A percentile compares a stretch with the other conserved stretches of the same genome.
These are phyloP conservation scores for Rhizoctonia solani DNA, from an alignment of 1,284 basidiomycete species.

Conservation along the genomic window DNA sequence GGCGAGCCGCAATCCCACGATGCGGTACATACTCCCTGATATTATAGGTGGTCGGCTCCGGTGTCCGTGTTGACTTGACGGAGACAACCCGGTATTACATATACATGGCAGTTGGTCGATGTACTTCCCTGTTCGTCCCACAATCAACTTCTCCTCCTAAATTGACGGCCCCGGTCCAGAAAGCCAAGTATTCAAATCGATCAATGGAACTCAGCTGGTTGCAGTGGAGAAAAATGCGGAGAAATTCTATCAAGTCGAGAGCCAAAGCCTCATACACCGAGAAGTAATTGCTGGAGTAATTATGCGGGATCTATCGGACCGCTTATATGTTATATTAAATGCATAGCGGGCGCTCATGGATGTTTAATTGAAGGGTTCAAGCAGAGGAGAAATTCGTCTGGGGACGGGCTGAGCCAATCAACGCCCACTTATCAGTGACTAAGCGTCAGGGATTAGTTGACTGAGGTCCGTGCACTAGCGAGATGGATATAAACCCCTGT, in stretches of 20 bases:
- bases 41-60: no score
- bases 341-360: not conserved
- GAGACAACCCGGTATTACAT: no score
- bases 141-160: not conserved
- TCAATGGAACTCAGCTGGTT: not conserved
- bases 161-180: not conserved
- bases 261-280: not conserved
- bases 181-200: not conserved
- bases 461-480: constrained; percentile 31
- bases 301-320: constrained; percentile 1
- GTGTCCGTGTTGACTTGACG: no score
- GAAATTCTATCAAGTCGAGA: constrained; percentile 12
- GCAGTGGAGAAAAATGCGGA: not conserved
- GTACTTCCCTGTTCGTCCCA: not conserved
- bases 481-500: not conserved
- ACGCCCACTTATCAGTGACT: constrained; percentile 15
- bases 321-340: not conserved
- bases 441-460: not conserved
- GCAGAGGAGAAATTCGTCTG: not conserved
- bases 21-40: no score
- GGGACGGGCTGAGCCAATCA: constrained; percentile 1
- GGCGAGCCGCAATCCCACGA: no score
- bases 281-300: not conserved
- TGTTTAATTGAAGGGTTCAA: not conserved
- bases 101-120: no score